Conservation (phyloP, 208 protist species). For the Leishmania braziliensis region DNA sequence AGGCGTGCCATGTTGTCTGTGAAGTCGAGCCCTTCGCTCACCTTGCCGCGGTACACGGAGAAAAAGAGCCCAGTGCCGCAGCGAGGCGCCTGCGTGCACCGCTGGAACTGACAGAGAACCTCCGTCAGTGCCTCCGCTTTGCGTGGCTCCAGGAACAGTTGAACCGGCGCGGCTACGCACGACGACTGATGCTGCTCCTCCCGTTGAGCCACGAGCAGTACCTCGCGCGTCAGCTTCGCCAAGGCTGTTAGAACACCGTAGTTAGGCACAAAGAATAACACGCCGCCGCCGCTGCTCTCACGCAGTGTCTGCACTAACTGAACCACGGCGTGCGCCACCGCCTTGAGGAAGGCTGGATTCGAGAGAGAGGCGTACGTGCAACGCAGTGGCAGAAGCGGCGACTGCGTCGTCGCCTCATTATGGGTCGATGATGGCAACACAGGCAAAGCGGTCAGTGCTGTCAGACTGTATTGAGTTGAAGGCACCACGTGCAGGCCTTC, state of each 20-base stretch:
- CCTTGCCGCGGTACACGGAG: constrained; percentile 95
- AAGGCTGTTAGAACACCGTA: constrained; percentile 51
- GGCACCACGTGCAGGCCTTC: constrained; percentile 62
- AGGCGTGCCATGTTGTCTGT: constrained; percentile 92
- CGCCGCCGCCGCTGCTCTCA: constrained; percentile 54
- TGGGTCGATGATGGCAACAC: neutral
- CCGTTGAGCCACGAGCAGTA: constrained; percentile 10
- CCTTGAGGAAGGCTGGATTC: constrained; percentile 42
- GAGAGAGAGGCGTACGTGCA: constrained; percentile 58
- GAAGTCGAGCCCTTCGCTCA: constrained; percentile 97
- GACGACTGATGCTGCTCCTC: neutral
- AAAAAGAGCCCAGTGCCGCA: constrained; percentile 49
- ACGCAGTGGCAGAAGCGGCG: constrained; percentile 36
- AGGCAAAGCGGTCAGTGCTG: constrained; percentile 34
- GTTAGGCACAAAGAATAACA: constrained; percentile 95
- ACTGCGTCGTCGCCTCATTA: neutral
- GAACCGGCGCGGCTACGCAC: neutral
- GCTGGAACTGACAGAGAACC: constrained; percentile 30
- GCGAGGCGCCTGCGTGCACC: constrained; percentile 18
- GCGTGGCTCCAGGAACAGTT: constrained; percentile 38
- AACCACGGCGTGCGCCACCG: constrained; percentile 48
- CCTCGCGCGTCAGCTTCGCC: constrained; percentile 20
- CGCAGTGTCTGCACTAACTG: constrained; percentile 42
- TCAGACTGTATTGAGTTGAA: constrained; percentile 37
- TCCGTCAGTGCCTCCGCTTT: constrained; percentile 31